Evolutionary conservation across 2,329 filamentous ascomycete species (phyloP).

Genomic region (Raffaelea ambrosiae): DNA sequence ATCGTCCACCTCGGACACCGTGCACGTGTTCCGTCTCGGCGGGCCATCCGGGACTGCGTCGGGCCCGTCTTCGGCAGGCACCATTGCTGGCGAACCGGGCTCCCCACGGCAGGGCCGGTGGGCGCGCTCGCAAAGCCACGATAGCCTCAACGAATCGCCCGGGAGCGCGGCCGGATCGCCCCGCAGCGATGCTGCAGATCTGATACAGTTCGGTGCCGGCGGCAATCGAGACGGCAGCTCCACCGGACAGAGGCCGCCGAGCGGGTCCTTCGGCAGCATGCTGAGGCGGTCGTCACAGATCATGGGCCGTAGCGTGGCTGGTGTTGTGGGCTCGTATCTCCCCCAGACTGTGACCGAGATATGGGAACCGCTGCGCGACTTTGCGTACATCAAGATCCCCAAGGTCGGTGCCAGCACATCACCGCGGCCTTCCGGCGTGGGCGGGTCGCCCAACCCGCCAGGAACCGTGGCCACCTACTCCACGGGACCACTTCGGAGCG

Average conservation of each 20-base stretch:
- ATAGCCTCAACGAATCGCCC: constrained; percentile 47
- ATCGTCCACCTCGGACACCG: constrained; percentile 90
- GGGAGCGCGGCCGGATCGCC: constrained; percentile 34
- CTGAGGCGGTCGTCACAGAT: constrained; percentile 91
- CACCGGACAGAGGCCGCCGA: constrained; percentile 36
- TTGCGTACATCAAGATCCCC: constrained; percentile 92
- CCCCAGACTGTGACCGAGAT: constrained; percentile 93
- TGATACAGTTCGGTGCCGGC: constrained; percentile 14
- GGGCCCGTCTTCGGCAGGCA: background rate
- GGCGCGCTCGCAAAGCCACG: constrained; percentile 43
- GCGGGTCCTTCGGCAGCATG: constrained; percentile 82
- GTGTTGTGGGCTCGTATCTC: constrained; percentile 83
- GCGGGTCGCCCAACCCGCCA: constrained; percentile 7
- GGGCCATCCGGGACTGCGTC: constrained; percentile 25
- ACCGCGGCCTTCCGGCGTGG: constrained; percentile 17
- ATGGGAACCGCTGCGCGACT: constrained; percentile 92
- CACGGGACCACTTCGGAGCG: constrained; percentile 63
- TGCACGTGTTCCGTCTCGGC: constrained; percentile 86
- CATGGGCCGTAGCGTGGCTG: constrained; percentile 80
- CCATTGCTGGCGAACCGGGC: constrained; percentile 21
- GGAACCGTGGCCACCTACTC: constrained; percentile 13
- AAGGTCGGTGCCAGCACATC: constrained; percentile 33
- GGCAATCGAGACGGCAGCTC: constrained; percentile 14
- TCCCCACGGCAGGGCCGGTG: constrained; percentile 42
- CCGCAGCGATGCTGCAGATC: constrained; percentile 37